Base-by-base conservation (phyloP, 1,284 basidiomycete species). In the Schizopora paradoxa region DNA sequence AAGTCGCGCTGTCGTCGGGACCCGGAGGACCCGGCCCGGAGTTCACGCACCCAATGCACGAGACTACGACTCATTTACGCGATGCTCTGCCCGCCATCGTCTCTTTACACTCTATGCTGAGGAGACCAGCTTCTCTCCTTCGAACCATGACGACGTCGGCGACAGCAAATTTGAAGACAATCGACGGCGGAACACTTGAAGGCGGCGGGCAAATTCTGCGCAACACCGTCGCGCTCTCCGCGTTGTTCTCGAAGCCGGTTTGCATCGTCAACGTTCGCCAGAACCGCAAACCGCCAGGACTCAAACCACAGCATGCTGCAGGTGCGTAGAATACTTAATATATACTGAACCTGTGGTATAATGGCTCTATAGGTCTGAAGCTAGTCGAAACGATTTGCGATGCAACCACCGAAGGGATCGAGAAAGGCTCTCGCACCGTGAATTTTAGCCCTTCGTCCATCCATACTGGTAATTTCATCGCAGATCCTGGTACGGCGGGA, bases 121-220 rank as follows among this genome's bases (percentile, higher is more conserved):
- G n/a, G n/a, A n/a, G n/a, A n/a, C n/a, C n/a, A n/a, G n/a, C n/a
- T n/a, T n/a, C n/a, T n/a, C n/a, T n/a, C n/a, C n/a, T n/a, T n/a
- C n/a, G n/a, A n/a, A n/a, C 28, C 28, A 31, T 31, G 28, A 31
- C 28, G 10, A 31, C 28, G 14, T 14, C 14, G 10, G 28, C 28
- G 22, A n/a, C n/a, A n/a, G n/a, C n/a, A n/a, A n/a, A n/a, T n/a
- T n/a, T n/a, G n/a, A n/a, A n/a, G n/a, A n/a, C n/a, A n/a, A 61
- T 76, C 22, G 73, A 76, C 49, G 73, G 74, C 26, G 64, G 67
- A 46, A 63, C 63, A 28, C 62, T 74, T 27, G 73, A 74, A 65
- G 84, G 85, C 6, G 84, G 84, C 2, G 84, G 83, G 0, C 84
- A 87, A 54, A 74, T 86, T 27, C 63, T 87, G 14, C 76, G 84